These are phyloP conservation scores for Ceratocystis ficicola DNA, from an alignment of 2,329 filamentous ascomycete genomes.

Conservation along the genomic window DNA sequence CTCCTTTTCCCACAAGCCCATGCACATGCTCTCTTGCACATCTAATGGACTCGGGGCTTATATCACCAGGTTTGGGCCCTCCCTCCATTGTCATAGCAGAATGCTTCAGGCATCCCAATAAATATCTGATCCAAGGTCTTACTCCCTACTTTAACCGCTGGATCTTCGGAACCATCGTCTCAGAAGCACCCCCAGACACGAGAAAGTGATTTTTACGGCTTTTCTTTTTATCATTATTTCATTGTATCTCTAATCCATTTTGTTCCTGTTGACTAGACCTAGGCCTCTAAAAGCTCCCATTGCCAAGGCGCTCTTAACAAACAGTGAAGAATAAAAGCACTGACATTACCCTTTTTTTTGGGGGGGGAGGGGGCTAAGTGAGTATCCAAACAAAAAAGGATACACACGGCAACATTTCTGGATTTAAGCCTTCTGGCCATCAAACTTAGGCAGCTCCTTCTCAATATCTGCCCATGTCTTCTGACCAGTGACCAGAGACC, in stretches of 20 bases:
- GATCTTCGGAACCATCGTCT: neutral
- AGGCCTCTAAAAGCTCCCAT: neutral
- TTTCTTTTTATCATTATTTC: neutral
- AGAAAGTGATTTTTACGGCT: neutral
- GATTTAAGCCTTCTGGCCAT: constrained; percentile 51
- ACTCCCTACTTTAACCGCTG: neutral
- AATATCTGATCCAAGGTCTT: neutral
- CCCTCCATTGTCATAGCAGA: neutral
- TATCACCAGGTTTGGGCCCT: neutral
- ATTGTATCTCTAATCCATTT: constrained; percentile 1
- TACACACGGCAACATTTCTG: neutral
- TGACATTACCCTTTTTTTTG: too few species aligned
- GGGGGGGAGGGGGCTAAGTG: neutral
- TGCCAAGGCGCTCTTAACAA: neutral
- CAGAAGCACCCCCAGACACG: neutral
- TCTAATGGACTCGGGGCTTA: neutral
- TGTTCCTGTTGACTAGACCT: neutral
- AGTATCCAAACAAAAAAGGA: constrained; percentile 3
- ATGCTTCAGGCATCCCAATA: neutral
- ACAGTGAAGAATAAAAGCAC: too few species aligned
- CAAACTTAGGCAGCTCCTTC: constrained; percentile 69
- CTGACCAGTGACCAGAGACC: constrained; percentile 31
- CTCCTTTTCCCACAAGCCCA: neutral
- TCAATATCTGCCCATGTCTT: constrained; percentile 58
- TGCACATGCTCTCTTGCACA: neutral